Conservation (phyloP, 2,329 filamentous ascomycete species). For the Phoma sp. region DNA sequence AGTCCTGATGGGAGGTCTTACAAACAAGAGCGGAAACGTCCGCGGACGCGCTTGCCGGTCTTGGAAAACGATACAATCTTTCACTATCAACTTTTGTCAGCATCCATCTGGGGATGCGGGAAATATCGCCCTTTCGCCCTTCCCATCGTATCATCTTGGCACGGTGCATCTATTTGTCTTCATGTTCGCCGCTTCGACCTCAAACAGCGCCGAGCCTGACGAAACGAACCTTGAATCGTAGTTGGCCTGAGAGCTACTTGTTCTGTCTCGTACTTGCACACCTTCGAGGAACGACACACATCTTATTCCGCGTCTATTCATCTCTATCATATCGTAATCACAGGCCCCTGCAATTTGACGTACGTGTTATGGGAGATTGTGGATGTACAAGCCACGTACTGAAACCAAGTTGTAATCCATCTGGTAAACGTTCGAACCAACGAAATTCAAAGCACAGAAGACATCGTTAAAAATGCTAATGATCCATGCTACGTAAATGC, state of each 20-base stretch:
- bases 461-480: not conserved
- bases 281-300: not conserved
- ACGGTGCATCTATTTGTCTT: not conserved
- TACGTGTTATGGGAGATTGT: too few relatives aligned
- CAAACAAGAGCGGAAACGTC: not conserved
- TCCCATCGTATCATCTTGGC: not conserved
- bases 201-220: conserved; percentile 7
- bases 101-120: not conserved
- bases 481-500: not conserved
- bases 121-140: not conserved
- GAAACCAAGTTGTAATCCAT: too few relatives aligned
- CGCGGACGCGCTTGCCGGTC: conserved; percentile 1
- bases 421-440: not conserved
- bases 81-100: not conserved
- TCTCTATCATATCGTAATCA: not conserved
- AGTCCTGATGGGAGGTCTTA: not conserved
- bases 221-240: conserved; percentile 1
- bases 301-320: not conserved
- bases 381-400: too few relatives aligned
- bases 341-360: too few relatives aligned
- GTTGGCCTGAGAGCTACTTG: not conserved
- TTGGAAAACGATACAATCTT: not conserved
- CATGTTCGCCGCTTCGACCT: not conserved
- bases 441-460: not conserved
- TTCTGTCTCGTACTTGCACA: not conserved